These are phyloP conservation scores for Albophoma yamanashiensis DNA, from an alignment of 2,329 filamentous ascomycete genomes.

Conservation along the genomic window DNA sequence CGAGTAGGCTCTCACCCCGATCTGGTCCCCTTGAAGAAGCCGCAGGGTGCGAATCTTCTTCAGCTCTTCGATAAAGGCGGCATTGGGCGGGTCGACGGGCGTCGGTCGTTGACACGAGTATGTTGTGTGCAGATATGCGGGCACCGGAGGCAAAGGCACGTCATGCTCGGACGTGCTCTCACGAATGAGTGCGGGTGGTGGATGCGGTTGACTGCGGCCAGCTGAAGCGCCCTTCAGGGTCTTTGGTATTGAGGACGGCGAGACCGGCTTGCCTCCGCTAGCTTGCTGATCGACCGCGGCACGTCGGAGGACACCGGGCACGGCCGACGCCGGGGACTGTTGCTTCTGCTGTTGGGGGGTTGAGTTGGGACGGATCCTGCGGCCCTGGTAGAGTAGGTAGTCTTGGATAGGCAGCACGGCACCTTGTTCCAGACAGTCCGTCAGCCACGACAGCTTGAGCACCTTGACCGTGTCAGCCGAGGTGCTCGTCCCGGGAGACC, in stretches of 20 bases:
- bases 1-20: constrained; percentile 79
- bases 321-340: background rate
- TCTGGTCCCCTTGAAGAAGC: constrained; percentile 60
- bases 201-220: background rate
- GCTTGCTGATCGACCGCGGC: constrained; percentile 7
- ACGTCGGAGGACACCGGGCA: constrained; percentile 9
- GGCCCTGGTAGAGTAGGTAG: constrained; percentile 46
- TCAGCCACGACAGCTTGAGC: constrained; percentile 49
- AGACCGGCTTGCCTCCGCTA: background rate
- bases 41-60: constrained; percentile 64
- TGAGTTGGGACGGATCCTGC: constrained; percentile 11
- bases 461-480: constrained; percentile 33
- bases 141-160: constrained; percentile 50
- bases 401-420: constrained; percentile 33
- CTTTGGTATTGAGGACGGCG: background rate
- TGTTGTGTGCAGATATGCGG: constrained; percentile 47
- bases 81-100: constrained; percentile 59
- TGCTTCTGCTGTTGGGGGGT: background rate
- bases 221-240: background rate
- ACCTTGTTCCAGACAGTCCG: constrained; percentile 35
- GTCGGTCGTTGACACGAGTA: constrained; percentile 80
- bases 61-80: constrained; percentile 62
- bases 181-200: constrained; percentile 39
- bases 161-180: constrained; percentile 75
- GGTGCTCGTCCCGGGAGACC: background rate